These are phyloP conservation scores for Eudorina sp. DNA, from an alignment of 139 green algal genomes.

Conservation along the genomic window DNA sequence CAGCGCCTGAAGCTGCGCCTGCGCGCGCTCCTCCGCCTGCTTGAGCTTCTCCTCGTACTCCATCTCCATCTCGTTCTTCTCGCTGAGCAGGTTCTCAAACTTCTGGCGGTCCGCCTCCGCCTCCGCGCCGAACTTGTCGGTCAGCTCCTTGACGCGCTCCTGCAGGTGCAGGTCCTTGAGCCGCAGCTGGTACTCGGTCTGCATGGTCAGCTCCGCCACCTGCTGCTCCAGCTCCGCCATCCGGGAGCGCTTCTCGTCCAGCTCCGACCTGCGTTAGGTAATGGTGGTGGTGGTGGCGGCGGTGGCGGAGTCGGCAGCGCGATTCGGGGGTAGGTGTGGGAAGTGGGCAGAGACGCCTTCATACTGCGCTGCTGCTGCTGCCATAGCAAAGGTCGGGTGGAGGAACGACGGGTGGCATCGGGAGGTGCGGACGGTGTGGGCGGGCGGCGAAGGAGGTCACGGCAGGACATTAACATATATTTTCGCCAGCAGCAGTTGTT, in stretches of 20 bases:
- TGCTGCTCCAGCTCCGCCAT: conserved; percentile 91
- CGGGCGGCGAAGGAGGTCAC: no score
- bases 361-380: no score
- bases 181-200: conserved; percentile 94
- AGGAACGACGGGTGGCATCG: no score
- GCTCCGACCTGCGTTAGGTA: conserved; percentile 60
- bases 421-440: no score
- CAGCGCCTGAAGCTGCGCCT: conserved; percentile 68
- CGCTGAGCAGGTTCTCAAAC: conserved; percentile 82
- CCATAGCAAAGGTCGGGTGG: no score
- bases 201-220: conserved; percentile 91
- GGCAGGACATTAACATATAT: no score
- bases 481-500: no score
- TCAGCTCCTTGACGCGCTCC: conserved; percentile 83
- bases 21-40: conserved; percentile 72
- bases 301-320: no score
- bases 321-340: no score
- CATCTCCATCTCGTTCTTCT: conserved; percentile 84
- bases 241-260: conserved; percentile 86
- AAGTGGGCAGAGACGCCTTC: no score
- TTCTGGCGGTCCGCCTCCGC: conserved; percentile 79
- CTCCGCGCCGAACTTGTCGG: conserved; percentile 83
- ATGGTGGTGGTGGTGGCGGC: no score
- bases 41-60: conserved; percentile 87
- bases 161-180: conserved; percentile 91